These are phyloP conservation scores for Tieghemostelium lacteum DNA, from an alignment of 78 protist species.

Conservation along the genomic window DNA sequence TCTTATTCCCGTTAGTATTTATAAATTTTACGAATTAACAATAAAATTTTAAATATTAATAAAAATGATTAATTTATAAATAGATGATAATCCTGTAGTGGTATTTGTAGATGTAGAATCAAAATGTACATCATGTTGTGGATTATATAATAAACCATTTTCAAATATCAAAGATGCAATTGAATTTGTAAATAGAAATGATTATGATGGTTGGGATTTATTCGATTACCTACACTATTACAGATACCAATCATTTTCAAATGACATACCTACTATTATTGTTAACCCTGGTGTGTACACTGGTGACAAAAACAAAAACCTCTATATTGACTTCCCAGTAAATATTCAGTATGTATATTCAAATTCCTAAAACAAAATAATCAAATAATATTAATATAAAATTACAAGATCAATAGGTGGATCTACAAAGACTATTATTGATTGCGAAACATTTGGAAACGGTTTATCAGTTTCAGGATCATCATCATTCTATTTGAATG, in stretches of 20 bases:
- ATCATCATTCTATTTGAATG: background rate
- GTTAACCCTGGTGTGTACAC: background rate
- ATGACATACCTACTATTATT: background rate
- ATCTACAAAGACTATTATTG: background rate
- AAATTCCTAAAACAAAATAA: too few relatives aligned
- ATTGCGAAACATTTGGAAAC: background rate
- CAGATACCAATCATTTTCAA: too few relatives aligned
- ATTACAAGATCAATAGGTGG: background rate
- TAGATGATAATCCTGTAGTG: too few relatives aligned
- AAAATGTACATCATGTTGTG: background rate
- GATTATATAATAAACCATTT: background rate
- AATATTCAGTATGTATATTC: background rate
- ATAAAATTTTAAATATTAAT: too few relatives aligned
- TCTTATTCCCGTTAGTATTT: too few relatives aligned
- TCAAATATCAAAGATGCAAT: too few relatives aligned
- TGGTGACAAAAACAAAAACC: background rate
- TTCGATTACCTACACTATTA: too few relatives aligned
- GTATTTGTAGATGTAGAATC: background rate
- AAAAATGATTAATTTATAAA: too few relatives aligned
- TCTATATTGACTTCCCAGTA: background rate
- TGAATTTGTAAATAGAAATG: too few relatives aligned
- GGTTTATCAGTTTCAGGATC: background rate
- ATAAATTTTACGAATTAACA: too few relatives aligned
- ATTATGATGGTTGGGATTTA: too few relatives aligned
- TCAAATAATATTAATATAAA: background rate